phyloP scores from a whole-genome alignment of 2,329 filamentous ascomycete species.

The Sclerotinia trifoliorum region DNA sequence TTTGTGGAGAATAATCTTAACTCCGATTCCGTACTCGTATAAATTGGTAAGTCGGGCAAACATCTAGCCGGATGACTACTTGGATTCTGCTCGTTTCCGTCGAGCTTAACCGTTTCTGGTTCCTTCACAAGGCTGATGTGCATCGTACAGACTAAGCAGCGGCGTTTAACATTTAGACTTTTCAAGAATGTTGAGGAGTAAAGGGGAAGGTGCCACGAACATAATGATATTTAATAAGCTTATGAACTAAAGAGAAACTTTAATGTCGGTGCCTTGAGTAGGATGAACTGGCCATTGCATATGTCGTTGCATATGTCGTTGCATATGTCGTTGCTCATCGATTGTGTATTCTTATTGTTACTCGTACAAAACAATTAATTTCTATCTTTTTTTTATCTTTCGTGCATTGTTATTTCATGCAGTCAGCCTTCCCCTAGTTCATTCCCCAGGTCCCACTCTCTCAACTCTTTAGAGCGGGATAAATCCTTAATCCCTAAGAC shows the following conservation, averaged over 20 bases:
- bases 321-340: not conserved
- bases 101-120: conserved; percentile 21
- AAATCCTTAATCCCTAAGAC: not conserved
- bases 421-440: not conserved
- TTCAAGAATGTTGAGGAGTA: not conserved
- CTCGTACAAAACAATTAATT: not conserved
- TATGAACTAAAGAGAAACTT: not conserved
- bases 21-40: too few species aligned
- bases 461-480: not conserved
- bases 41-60: conserved; percentile 6
- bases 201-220: not conserved
- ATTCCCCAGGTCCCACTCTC: not conserved
- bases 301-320: not conserved
- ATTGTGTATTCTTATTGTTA: not conserved
- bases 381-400: not conserved
- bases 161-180: conserved; percentile 7
- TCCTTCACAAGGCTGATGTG: conserved; percentile 30
- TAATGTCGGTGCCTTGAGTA: conserved; percentile 16
- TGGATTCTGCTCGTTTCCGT: not conserved
- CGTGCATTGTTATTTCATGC: not conserved
- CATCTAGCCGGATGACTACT: conserved; percentile 4
- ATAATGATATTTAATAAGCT: not conserved
- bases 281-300: not conserved
- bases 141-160: conserved; percentile 5
- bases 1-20: not conserved